phyloP scores from a whole-genome alignment of 352 stramenopile genomes.

The Pythium apleroticum region DNA sequence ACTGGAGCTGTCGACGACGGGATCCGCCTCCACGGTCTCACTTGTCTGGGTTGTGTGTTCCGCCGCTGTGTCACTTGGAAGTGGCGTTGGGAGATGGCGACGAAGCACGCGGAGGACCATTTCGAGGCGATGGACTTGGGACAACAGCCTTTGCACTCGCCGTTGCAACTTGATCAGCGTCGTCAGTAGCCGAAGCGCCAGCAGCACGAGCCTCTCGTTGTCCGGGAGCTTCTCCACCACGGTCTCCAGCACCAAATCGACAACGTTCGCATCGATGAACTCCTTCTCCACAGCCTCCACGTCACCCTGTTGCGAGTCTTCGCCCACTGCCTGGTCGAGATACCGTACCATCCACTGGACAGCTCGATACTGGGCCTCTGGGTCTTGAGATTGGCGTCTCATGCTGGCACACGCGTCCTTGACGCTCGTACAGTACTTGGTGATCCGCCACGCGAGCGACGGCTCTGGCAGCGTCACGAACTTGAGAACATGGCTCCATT shows the following conservation, averaged over 20 bases:
- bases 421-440: constrained; percentile 42
- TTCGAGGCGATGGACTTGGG: constrained; percentile 10
- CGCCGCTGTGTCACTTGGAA: neutral
- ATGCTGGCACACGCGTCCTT: constrained; percentile 48
- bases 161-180: neutral
- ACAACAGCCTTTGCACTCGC: constrained; percentile 15
- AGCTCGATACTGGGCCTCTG: constrained; percentile 32
- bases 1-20: neutral
- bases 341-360: constrained; percentile 58
- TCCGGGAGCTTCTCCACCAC: neutral
- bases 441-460: constrained; percentile 57
- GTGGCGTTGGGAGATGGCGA: constrained; percentile 9
- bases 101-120: constrained; percentile 11
- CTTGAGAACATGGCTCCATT: constrained; percentile 48
- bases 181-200: constrained; percentile 10
- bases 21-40: neutral
- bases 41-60: neutral
- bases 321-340: constrained; percentile 28
- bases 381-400: constrained; percentile 28
- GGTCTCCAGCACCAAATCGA: constrained; percentile 17
- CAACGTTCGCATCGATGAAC: constrained; percentile 15
- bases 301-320: constrained; percentile 10
- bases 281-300: constrained; percentile 21
- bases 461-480: constrained; percentile 51
- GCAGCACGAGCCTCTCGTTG: neutral